Conservation (phyloP, 495 filamentous ascomycete genomes). For the Neurospora tetrasperma region DNA sequence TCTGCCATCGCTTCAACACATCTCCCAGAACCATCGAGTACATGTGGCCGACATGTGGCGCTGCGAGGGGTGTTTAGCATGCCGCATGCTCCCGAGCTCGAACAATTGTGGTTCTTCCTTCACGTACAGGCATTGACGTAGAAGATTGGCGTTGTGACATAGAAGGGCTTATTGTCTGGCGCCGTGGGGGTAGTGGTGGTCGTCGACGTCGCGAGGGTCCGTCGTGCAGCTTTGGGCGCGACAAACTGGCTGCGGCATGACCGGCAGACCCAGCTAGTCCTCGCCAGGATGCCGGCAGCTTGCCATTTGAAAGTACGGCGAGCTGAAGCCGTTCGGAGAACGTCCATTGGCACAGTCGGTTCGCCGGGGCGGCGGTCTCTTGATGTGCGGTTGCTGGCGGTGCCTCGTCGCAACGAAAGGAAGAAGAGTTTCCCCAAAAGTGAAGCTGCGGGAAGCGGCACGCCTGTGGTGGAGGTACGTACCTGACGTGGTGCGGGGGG, state of each 20-base stretch:
- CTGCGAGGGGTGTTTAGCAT: slow-evolving; percentile 34
- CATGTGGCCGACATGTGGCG: slow-evolving; percentile 89
- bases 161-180: slow-evolving; percentile 66
- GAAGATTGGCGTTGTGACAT: slow-evolving; percentile 95
- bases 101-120: neutral
- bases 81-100: neutral
- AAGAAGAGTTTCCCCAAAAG: neutral
- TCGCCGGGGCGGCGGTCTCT: neutral
- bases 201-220: neutral
- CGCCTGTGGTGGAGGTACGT: neutral
- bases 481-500: neutral
- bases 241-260: slow-evolving; percentile 6
- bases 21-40: slow-evolving; percentile 89
- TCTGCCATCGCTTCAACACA: slow-evolving; percentile 85
- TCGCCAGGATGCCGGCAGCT: neutral
- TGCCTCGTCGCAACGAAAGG: neutral
- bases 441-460: neutral
- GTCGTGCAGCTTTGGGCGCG: slow-evolving; percentile 7
- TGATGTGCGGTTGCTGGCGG: neutral
- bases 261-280: slow-evolving; percentile 5
- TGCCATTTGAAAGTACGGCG: slow-evolving; percentile 4
- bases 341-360: slow-evolving; percentile 1
- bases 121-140: slow-evolving; percentile 89
- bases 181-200: neutral
- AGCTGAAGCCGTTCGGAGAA: slow-evolving; percentile 3